phyloP scores from a whole-genome alignment of 1,284 basidiomycete species.

The Coniferiporia weirii region DNA sequence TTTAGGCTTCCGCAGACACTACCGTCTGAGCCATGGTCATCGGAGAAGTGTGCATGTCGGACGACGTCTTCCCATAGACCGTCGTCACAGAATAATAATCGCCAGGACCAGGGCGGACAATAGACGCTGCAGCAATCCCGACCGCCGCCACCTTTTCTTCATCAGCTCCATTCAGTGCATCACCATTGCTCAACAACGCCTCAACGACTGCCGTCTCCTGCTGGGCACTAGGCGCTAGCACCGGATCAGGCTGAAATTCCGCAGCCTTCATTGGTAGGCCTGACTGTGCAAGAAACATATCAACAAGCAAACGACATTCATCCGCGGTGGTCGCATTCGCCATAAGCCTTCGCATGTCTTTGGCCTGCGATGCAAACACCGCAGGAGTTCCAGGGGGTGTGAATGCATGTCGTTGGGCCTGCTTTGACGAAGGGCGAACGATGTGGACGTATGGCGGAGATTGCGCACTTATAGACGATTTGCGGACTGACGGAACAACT shows the following conservation, averaged over 20 bases:
- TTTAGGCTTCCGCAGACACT: constrained; percentile 15
- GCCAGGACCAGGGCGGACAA: constrained; percentile 10
- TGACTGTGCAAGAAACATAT: constrained; percentile 70
- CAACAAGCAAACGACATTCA: constrained; percentile 80
- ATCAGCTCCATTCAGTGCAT: not conserved
- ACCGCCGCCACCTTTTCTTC: not conserved
- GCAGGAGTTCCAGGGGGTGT: constrained; percentile 19
- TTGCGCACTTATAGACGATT: not conserved
- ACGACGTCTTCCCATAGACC: constrained; percentile 8
- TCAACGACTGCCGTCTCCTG: constrained; percentile 15
- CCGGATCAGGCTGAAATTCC: constrained; percentile 9
- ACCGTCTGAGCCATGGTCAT: not conserved
- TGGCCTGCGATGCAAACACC: constrained; percentile 37
- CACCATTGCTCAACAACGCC: constrained; percentile 11
- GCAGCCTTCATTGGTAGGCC: constrained; percentile 30
- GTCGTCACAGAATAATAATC: constrained; percentile 1
- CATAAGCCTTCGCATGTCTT: constrained; percentile 67
- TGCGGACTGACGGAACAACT: not conserved
- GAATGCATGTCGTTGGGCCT: constrained; percentile 9
- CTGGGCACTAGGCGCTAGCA: not conserved
- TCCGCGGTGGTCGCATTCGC: constrained; percentile 66
- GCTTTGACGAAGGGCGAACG: constrained; percentile 6
- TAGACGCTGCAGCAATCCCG: not conserved
- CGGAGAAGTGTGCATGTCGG: not conserved
- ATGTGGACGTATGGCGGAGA: not conserved